These are phyloP conservation scores for Escovopsis sp. DNA, from an alignment of 2,329 filamentous ascomycete genomes.

Conservation along the genomic window DNA sequence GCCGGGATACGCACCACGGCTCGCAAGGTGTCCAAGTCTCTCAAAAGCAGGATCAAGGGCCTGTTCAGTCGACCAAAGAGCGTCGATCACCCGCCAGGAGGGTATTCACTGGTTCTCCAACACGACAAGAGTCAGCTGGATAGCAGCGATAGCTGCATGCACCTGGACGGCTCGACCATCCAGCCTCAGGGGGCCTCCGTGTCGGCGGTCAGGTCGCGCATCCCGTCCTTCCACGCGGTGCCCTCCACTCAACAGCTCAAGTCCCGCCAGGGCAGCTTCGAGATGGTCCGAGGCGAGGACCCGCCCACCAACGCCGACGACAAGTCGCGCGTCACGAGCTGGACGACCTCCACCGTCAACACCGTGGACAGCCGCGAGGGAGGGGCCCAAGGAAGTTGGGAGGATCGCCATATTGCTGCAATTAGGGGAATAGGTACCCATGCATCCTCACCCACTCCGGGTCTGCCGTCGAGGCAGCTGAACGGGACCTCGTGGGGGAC, in stretches of 20 bases:
- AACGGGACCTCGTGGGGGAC: neutral
- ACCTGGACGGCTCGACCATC: constrained; percentile 15
- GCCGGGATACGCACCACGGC: constrained; percentile 33
- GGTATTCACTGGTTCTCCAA: constrained; percentile 1
- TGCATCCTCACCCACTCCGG: constrained; percentile 23
- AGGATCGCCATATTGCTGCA: constrained; percentile 44
- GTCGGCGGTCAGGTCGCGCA: constrained; percentile 31
- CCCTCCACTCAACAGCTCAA: constrained; percentile 30
- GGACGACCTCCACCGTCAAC: constrained; percentile 48
- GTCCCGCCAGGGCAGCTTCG: constrained; percentile 41
- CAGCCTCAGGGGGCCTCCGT: constrained; percentile 29
- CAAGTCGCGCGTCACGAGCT: constrained; percentile 56
- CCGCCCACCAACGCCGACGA: constrained; percentile 27
- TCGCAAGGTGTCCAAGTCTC: constrained; percentile 45
- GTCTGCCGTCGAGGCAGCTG: constrained; percentile 7
- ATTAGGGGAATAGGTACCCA: constrained; percentile 41
- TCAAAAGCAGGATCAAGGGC: constrained; percentile 45
- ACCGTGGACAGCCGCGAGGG: constrained; percentile 27
- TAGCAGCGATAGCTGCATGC: constrained; percentile 17
- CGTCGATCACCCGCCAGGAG: constrained; percentile 5
- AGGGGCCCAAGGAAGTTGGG: constrained; percentile 25
- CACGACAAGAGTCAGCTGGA: constrained; percentile 10
- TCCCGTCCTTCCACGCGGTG: constrained; percentile 35
- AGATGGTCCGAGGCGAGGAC: constrained; percentile 29
- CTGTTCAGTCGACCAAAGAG: constrained; percentile 18